Evolutionary conservation across 2,329 filamentous ascomycete genomes (phyloP), one percentile per base, ranked within the genome.

Genomic region (Sphaerulina vaccinii): DNA sequence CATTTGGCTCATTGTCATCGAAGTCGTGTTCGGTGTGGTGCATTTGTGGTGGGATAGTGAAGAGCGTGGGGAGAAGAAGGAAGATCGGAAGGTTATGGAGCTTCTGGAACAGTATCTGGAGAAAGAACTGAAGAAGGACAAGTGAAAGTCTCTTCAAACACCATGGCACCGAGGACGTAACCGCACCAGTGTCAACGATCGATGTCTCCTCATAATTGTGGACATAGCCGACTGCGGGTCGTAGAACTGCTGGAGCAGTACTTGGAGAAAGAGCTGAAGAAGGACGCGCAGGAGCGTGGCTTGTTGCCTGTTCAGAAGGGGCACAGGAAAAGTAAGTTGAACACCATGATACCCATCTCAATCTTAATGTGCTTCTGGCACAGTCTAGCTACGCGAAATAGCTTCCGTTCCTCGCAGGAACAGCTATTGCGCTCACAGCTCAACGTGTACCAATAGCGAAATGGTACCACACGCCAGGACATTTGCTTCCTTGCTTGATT

Each of bases 1-100:
- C 68, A 97, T 99, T 63, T 77, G 88, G 2, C 79, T 99, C 49
- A 99, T 99, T 67, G 84, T 88, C 1, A 87, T 97, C 27, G 93
- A 99, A 72, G 91, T 97, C 11, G 77, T 85, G 9, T 93, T 97
- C 68, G 92, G 95, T 71, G 76, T 96, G 56, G 76, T 88, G 56
- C 77, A 87, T 51, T 77, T 91, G 42, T 86, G 84, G 70, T 80
- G 84, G 58, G 87, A 90, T 56, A 69, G 75, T 45, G 66, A 72
- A 48, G 73, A 73, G 44, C 64, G 67, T 19, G 64, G 70, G n/a
- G 73, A 74, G 41, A 66, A 66, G 35, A 66, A 71, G n/a, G 72
- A 76, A 27, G 65, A 68, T 6, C 69, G 68, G 23, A 71, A 70
- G 37, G 73, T 69, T 4, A 69, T 74, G 50, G 65, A 66, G 16